phyloP scores from a whole-genome alignment of 768 basidiomycete genomes.

The Termitomyces sp. region DNA sequence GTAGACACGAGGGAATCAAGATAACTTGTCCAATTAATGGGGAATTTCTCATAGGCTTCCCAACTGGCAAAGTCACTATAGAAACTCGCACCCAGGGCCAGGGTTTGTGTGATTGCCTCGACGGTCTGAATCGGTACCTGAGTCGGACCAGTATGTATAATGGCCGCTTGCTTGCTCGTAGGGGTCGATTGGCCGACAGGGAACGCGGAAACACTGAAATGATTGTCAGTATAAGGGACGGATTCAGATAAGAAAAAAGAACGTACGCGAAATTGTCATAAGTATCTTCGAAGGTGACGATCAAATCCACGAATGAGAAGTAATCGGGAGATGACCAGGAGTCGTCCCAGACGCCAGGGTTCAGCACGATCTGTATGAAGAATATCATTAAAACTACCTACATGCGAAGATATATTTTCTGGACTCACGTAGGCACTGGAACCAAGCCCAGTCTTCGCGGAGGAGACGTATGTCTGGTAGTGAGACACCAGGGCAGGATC shows the following conservation, averaged over 20 bases:
- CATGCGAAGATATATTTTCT: background rate
- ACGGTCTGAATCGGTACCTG: slow-evolving; percentile 19
- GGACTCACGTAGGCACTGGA: slow-evolving; percentile 12
- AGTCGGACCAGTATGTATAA: slow-evolving; percentile 27
- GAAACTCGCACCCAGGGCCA: slow-evolving; percentile 24
- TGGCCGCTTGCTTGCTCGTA: slow-evolving; percentile 23
- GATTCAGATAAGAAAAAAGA: background rate
- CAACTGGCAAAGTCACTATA: slow-evolving; percentile 21
- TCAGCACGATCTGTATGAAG: background rate
- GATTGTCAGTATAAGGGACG: slow-evolving; percentile 12
- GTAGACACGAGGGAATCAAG: slow-evolving; percentile 7
- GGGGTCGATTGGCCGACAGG: slow-evolving; percentile 14
- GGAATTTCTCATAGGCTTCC: slow-evolving; percentile 8
- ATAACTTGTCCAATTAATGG: slow-evolving; percentile 7
- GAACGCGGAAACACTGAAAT: slow-evolving; percentile 5
- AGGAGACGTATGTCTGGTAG: slow-evolving; percentile 20
- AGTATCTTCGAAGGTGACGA: slow-evolving; percentile 25
- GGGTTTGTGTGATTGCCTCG: slow-evolving; percentile 14
- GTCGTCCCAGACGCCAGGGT: background rate
- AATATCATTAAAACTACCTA: background rate
- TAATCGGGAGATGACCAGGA: slow-evolving; percentile 7
- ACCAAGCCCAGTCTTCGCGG: slow-evolving; percentile 17
- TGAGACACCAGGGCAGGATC: slow-evolving; percentile 10
- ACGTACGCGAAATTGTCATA: slow-evolving; percentile 23
- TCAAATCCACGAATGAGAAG: slow-evolving; percentile 13